Percentiles rank a stretch among this genome's conserved stretches.
Conservation (phyloP, 495 filamentous ascomycete genomes). For the Cryomyces minteri region DNA sequence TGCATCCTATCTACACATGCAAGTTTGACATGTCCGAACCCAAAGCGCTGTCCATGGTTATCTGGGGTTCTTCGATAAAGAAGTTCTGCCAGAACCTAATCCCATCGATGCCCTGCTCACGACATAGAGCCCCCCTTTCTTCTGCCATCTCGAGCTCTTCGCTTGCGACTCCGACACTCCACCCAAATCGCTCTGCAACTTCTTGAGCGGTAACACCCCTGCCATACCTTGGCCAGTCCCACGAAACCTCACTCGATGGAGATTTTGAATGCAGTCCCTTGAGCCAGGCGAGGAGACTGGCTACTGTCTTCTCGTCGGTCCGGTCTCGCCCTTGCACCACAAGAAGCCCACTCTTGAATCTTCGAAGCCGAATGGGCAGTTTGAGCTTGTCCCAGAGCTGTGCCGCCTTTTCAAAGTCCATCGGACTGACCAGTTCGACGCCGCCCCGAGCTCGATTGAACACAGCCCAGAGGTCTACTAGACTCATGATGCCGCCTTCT, state of each 20-base stretch:
- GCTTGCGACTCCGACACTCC: constrained; percentile 94
- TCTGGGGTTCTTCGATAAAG: constrained; percentile 3
- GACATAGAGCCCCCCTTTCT: constrained; percentile 21
- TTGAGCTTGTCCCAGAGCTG: constrained; percentile 73
- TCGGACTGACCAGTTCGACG: constrained; percentile 82
- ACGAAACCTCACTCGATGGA: constrained; percentile 41
- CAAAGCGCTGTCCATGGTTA: too few species aligned
- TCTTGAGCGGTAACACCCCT: constrained; percentile 80
- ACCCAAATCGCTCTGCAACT: constrained; percentile 77
- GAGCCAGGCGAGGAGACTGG: constrained; percentile 58
- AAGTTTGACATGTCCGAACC: too few species aligned
- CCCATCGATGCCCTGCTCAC: constrained; percentile 22
- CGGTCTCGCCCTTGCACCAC: constrained; percentile 80
- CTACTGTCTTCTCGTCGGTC: constrained; percentile 80
- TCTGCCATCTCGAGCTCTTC: constrained; percentile 88
- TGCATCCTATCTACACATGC: too few species aligned
- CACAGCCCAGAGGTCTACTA: constrained; percentile 92
- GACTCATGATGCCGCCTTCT: constrained; percentile 83
- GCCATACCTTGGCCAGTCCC: constrained; percentile 65
- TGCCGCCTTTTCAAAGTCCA: constrained; percentile 82
- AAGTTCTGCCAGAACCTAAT: constrained; percentile 25
- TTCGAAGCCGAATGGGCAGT: constrained; percentile 68
- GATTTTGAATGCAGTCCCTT: constrained; percentile 22
- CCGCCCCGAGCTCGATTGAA: constrained; percentile 94
- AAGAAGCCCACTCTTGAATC: constrained; percentile 79